Evolutionary conservation across 345 rosid species (phyloP).

Genomic region (Sisymbrium irio): DNA sequence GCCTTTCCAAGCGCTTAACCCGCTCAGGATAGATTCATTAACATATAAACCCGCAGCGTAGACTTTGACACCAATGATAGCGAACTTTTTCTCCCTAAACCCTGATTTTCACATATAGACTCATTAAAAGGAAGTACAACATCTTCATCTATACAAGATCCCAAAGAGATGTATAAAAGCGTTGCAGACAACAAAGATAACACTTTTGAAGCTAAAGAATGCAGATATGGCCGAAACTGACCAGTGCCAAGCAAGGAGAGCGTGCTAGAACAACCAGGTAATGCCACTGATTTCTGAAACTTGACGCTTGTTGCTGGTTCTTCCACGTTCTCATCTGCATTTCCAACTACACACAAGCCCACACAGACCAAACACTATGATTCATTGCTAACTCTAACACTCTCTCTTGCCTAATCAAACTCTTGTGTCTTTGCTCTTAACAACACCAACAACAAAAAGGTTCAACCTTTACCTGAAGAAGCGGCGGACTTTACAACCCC

Average conservation of each 20-base stretch:
- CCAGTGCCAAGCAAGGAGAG: conserved; percentile 78
- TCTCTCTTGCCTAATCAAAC: background rate
- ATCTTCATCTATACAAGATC: background rate
- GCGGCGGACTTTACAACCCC: conserved; percentile 38
- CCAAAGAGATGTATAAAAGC: background rate
- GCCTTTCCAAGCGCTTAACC: conserved; percentile 59
- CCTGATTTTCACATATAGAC: conserved; percentile 40
- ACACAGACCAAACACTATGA: background rate
- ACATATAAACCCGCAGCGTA: conserved; percentile 78
- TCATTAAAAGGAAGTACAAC: background rate
- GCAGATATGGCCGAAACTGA: conserved; percentile 30
- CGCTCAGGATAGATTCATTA: conserved; percentile 44
- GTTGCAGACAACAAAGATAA: background rate
- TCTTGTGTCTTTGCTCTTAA: background rate
- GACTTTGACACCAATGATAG: conserved; percentile 80
- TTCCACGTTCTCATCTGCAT: conserved; percentile 44
- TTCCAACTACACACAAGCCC: conserved; percentile 53
- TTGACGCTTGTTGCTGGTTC: conserved; percentile 67
- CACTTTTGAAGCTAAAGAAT: background rate
- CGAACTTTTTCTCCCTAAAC: conserved; percentile 83
- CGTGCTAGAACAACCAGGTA: conserved; percentile 64
- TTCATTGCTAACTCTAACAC: too few relatives aligned
- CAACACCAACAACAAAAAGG: background rate
- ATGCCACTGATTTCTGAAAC: conserved; percentile 56
- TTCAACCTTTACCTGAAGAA: conserved; percentile 44